Base-by-base conservation (phyloP, 371 early-diverging fungal species). In the Gilbertella persicaria region DNA sequence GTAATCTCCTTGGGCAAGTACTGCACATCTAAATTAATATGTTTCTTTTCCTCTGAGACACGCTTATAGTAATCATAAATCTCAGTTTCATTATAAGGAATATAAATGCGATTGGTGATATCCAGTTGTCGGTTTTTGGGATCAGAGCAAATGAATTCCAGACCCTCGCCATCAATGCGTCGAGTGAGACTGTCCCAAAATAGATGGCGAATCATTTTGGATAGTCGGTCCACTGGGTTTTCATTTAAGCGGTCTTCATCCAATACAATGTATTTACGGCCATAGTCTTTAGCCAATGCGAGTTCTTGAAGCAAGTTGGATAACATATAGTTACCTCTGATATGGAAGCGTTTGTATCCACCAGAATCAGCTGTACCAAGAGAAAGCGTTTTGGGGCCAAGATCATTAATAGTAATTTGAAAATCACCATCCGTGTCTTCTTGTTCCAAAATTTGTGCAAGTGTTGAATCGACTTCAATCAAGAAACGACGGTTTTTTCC, bases 101-200 rank as follows among this genome's bases (percentile, higher is more conserved):
- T 81, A 69, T 94, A 97, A 48, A 97, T 88, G 50, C 92, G 80
- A 4, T 88, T 86, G 7, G 69, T 66, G 10, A 84, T 81, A 55
- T 91, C 85, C 12, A 71, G 67, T 8, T 73, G 69, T 40, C 89
- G 66, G 75, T 93, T 93, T 65, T 96, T 96, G 14, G 96, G 90
- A 61, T 96, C 97, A 24, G 78, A 75, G 62, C 90, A 88, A 45
- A 96, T 95, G 20, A 77, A 70, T 64, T 93, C 91, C 29, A 96
- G 71, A 2, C 92, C 93, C 20, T 89, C 80, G 23, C 88, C 93
- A 71, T 97, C 97, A 61, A 97, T 93, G 36, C 92, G 74, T 36
- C 97, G 75, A 4, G 94, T 94, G 16, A 97, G 71, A 0, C 88
- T 92, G 64, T 92, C 90, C 97, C 97, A 95, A 59, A 96, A 97